Conservation (phyloP, 371 early-diverging fungal genomes). For the Mortierella sp. region DNA sequence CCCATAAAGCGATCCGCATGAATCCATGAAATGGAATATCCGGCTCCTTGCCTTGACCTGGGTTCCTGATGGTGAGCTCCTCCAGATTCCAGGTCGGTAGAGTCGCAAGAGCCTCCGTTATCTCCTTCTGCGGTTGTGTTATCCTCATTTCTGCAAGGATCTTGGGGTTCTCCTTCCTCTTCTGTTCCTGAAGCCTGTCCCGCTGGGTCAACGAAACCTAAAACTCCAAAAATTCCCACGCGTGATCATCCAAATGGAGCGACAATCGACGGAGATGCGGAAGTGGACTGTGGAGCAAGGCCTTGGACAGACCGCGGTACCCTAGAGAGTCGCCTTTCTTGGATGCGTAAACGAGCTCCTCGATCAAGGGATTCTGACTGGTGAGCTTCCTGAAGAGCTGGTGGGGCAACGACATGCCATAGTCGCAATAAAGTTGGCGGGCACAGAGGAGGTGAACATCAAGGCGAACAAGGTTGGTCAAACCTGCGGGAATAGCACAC, state of each 20-base stretch:
- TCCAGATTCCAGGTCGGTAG: background rate
- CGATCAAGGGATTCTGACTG: background rate
- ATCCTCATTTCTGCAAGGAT: background rate
- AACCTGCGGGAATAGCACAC: background rate
- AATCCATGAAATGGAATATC: background rate
- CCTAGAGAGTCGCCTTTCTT: background rate
- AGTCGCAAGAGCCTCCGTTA: background rate
- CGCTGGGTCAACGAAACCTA: background rate
- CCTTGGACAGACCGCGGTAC: background rate
- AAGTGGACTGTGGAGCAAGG: background rate
- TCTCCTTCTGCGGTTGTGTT: background rate
- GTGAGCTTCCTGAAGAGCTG: background rate
- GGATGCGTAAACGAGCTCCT: background rate
- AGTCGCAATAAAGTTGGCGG: background rate
- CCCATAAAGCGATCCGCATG: background rate
- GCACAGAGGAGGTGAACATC: background rate
- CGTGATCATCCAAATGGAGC: background rate
- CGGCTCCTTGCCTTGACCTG: background rate
- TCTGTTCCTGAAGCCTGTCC: background rate
- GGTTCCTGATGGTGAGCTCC: background rate
- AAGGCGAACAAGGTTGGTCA: background rate
- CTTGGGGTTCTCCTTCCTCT: background rate
- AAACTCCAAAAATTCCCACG: background rate
- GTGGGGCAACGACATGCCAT: background rate
- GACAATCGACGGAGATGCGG: background rate